Evolutionary conservation across 768 basidiomycete species (phyloP).

Genomic region (Kwoniella mangroviensis): DNA sequence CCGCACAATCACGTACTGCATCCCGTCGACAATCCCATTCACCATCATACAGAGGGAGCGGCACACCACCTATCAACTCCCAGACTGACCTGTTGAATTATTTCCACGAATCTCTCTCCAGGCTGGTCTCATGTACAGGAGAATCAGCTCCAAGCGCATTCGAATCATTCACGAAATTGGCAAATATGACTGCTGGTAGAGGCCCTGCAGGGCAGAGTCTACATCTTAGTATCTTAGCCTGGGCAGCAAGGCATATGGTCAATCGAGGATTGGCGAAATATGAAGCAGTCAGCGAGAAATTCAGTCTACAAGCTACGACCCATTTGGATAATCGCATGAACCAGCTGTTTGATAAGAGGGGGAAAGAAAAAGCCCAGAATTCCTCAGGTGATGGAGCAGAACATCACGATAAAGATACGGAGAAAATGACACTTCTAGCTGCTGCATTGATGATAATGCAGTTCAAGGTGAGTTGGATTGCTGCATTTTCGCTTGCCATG

Average conservation of each 20-base stretch:
- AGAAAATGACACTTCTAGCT: constrained; percentile 44
- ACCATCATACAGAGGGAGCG: constrained; percentile 10
- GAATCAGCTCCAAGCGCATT: constrained; percentile 27
- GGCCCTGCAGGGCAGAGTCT: constrained; percentile 30
- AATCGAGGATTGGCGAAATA: constrained; percentile 35
- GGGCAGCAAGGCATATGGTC: constrained; percentile 40
- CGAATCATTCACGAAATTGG: constrained; percentile 37
- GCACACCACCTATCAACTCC: constrained; percentile 18
- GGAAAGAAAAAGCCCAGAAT: not conserved
- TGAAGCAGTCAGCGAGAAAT: constrained; percentile 39
- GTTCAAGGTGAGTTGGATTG: constrained; percentile 40
- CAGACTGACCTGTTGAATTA: constrained; percentile 29
- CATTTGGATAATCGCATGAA: constrained; percentile 19
- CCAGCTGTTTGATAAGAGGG: constrained; percentile 15
- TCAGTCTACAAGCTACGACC: constrained; percentile 28
- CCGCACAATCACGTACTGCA: constrained; percentile 9
- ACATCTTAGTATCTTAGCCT: constrained; percentile 41
- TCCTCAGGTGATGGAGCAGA: not conserved
- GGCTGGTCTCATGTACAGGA: constrained; percentile 38
- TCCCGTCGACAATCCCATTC: constrained; percentile 15
- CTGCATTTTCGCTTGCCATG: not conserved
- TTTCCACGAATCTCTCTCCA: constrained; percentile 38
- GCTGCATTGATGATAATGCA: constrained; percentile 44
- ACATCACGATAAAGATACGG: constrained; percentile 17
- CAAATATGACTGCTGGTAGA: constrained; percentile 17